phyloP scores from a whole-genome alignment of 495 filamentous ascomycete genomes.

The Pseudoneurospora amorphoporcata region DNA sequence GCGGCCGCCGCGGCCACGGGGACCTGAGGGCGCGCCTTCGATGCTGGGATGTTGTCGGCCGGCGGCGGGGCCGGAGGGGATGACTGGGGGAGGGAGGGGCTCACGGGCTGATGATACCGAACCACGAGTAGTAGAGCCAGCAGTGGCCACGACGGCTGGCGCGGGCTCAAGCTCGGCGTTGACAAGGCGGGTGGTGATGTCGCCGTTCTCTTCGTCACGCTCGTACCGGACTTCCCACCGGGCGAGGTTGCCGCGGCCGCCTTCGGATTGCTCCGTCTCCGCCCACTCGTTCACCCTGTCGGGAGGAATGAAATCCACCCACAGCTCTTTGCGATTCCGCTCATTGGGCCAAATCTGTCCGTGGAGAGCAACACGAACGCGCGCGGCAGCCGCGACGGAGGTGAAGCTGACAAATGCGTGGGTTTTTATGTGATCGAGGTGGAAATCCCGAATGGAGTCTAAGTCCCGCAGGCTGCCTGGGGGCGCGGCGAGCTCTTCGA shows the following conservation, averaged over 20 bases:
- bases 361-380: conserved; percentile 71
- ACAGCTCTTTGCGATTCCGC: conserved; percentile 70
- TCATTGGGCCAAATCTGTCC: conserved; percentile 78
- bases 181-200: conserved; percentile 40
- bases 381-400: conserved; percentile 57
- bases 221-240: conserved; percentile 49
- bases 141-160: conserved; percentile 8
- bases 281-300: conserved; percentile 68
- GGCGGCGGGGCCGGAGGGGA: conserved; percentile 31
- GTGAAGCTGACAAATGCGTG: conserved; percentile 74
- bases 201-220: conserved; percentile 37
- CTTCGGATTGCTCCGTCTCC: conserved; percentile 48
- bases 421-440: conserved; percentile 74
- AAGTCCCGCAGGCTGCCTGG: conserved; percentile 38
- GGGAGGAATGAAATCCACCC: conserved; percentile 83
- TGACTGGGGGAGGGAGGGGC: neutral
- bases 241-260: conserved; percentile 35
- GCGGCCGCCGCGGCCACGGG: conserved; percentile 18
- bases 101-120: neutral
- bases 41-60: conserved; percentile 23
- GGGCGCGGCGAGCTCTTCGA: conserved; percentile 55
- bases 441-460: conserved; percentile 54
- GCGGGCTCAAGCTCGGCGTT: conserved; percentile 26
- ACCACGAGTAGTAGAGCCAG: neutral
- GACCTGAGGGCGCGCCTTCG: conserved; percentile 33